phyloP scores from a whole-genome alignment of 2,329 filamentous ascomycete genomes.

The Meredithiella fracta region DNA sequence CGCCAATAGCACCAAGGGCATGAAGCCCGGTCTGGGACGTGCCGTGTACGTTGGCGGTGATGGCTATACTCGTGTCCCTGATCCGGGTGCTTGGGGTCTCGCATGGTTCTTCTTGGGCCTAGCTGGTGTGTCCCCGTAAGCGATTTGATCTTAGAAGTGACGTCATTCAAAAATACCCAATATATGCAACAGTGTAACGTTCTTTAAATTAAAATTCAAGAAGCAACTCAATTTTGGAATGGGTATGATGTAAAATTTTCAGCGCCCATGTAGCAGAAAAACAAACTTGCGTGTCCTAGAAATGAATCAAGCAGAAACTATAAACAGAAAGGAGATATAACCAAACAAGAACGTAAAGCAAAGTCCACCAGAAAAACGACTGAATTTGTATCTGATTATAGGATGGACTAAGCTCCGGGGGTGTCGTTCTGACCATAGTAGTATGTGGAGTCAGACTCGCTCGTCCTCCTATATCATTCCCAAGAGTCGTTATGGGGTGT shows the following conservation, averaged over 20 bases:
- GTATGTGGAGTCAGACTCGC: background rate
- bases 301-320: conserved; percentile 19
- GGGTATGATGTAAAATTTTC: conserved; percentile 19
- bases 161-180: background rate
- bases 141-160: background rate
- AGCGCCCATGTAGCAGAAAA: conserved; percentile 24
- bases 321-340: conserved; percentile 14
- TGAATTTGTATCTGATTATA: background rate
- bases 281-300: conserved; percentile 15
- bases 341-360: conserved; percentile 4
- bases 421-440: background rate
- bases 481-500: conserved; percentile 12
- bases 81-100: conserved; percentile 56
- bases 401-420: background rate
- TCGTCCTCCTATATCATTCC: background rate
- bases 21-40: conserved; percentile 71
- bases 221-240: background rate
- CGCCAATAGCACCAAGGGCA: conserved; percentile 72
- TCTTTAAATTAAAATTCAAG: background rate
- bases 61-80: conserved; percentile 32
- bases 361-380: background rate
- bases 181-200: background rate
- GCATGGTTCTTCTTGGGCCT: conserved; percentile 69
- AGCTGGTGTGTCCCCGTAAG: conserved; percentile 26
- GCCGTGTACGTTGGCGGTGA: conserved; percentile 30